Conservation (phyloP, 371 early-diverging fungal genomes). For the Chytridium lagenaria region DNA sequence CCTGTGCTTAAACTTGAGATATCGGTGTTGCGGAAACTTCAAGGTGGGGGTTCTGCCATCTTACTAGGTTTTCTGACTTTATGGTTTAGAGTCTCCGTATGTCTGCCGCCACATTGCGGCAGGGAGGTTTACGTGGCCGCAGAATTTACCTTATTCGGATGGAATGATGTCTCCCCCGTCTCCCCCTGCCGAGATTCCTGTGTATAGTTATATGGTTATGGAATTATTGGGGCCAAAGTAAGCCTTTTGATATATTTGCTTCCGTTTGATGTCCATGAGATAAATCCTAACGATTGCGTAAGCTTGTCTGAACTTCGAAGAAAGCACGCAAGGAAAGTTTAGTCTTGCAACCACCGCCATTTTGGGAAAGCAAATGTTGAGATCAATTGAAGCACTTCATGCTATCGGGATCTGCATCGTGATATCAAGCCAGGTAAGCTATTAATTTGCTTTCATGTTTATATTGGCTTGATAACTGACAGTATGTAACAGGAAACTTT, state of each 20-base stretch:
- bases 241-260: slow-evolving; percentile 4
- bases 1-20: slow-evolving; percentile 65
- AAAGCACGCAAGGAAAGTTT: slow-evolving; percentile 47
- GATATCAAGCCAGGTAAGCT: slow-evolving; percentile 78
- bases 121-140: slow-evolving; percentile 9
- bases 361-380: slow-evolving; percentile 63
- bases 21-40: slow-evolving; percentile 55
- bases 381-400: slow-evolving; percentile 57
- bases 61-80: background rate
- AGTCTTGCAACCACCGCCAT: slow-evolving; percentile 61
- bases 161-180: background rate
- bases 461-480: background rate
- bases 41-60: slow-evolving; percentile 29
- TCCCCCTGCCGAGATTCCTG: slow-evolving; percentile 24
- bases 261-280: background rate
- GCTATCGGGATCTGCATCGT: slow-evolving; percentile 66
- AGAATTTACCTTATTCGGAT: background rate
- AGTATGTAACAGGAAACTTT: slow-evolving; percentile 55
- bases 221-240: slow-evolving; percentile 66
- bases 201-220: slow-evolving; percentile 66
- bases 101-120: slow-evolving; percentile 49
- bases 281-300: background rate
- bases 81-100: slow-evolving; percentile 34
- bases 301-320: slow-evolving; percentile 64
- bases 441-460: slow-evolving; percentile 41